phyloP scores from a whole-genome alignment of 306 rosid species.

The Medicago truncatula region MtrunA17r5.0-ANR NC_053046.1:35437001-35437500 shows the following conservation, averaged over 20 bases:
- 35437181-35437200: not conserved
- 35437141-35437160: conserved; percentile 15
- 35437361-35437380: conserved; percentile 11
- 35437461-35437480: accelerated
- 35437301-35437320: not conserved
- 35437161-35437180: not conserved
- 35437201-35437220: not conserved
- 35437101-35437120: not conserved
- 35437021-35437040: too few relatives aligned
- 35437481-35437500: not conserved
- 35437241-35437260: not conserved
- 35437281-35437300: conserved; percentile 28
- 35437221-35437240: conserved; percentile 28
- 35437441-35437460: conserved; percentile 36
- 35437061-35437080: too few relatives aligned
- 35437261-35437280: not conserved
- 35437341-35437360: not conserved
- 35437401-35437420: not conserved
- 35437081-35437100: not conserved
- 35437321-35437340: conserved; percentile 19
- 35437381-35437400: conserved; percentile 45
- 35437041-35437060: too few relatives aligned
- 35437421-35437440: conserved; percentile 40
- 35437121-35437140: not conserved
- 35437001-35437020: too few relatives aligned